A percentile compares a stretch with the other conserved stretches of the same genome.
These are phyloP conservation scores for Neurospora sp. DNA, from an alignment of 495 filamentous ascomycete genomes.

Conservation along the genomic window DNA sequence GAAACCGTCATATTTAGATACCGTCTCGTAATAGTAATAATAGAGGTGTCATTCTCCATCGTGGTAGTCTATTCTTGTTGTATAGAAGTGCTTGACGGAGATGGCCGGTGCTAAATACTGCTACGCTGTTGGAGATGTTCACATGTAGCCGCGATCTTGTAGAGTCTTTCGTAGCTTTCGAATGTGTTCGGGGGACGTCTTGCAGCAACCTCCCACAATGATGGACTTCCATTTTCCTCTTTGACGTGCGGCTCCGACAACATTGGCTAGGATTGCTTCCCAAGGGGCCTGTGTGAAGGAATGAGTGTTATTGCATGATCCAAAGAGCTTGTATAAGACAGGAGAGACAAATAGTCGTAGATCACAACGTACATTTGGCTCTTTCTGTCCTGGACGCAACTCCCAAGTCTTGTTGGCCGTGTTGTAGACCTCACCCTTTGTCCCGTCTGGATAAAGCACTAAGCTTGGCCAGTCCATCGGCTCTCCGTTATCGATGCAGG, in stretches of 20 bases:
- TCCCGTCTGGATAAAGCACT: conserved; percentile 60
- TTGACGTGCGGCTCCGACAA: conserved; percentile 45
- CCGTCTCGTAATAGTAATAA: not conserved
- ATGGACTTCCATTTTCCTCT: conserved; percentile 45
- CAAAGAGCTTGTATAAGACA: not conserved
- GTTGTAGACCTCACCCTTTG: conserved; percentile 56
- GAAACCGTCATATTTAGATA: not conserved
- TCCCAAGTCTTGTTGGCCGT: conserved; percentile 50
- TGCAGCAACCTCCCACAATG: conserved; percentile 54
- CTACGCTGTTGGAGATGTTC: not conserved
- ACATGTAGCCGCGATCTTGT: not conserved
- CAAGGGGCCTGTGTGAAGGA: conserved; percentile 26
- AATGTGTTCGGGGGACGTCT: conserved; percentile 42
- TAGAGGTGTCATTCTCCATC: not conserved
- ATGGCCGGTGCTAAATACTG: not conserved
- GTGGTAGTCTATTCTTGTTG: too few relatives aligned
- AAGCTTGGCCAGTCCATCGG: conserved; percentile 38
- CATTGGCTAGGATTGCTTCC: conserved; percentile 43
- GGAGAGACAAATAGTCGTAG: not conserved
- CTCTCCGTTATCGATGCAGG: conserved; percentile 18
- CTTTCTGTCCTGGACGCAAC: conserved; percentile 15
- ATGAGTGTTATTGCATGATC: not conserved
- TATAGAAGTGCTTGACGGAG: not conserved
- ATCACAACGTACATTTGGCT: conserved; percentile 6
- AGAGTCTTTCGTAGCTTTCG: conserved; percentile 26